These are phyloP conservation scores for Triticum monococcum DNA, from an alignment of 176 grass and related monocot genomes.

Conservation along the genomic window DNA sequence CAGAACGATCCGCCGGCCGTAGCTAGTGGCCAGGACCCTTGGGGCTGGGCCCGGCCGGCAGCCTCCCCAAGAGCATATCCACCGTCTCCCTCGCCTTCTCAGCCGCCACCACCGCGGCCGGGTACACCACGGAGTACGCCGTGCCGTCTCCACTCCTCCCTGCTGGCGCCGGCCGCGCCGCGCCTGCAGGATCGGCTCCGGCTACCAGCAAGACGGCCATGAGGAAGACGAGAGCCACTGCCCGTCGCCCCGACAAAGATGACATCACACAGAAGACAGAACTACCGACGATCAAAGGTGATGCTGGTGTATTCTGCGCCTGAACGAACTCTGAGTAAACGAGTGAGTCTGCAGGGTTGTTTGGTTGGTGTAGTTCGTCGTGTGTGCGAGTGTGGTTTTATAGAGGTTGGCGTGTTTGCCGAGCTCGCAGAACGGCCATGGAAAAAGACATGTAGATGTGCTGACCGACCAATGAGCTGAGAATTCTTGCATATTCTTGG, in stretches of 20 bases:
- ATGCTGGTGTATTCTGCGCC: background rate
- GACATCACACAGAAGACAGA: background rate
- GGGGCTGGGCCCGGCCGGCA: no score
- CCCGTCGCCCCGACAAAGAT: background rate
- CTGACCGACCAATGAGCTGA: background rate
- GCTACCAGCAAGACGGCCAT: background rate
- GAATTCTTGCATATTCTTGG: background rate
- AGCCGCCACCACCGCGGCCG: background rate
- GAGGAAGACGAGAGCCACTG: background rate
- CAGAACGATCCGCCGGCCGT: no score
- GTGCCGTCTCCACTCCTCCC: no score
- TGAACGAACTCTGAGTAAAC: background rate
- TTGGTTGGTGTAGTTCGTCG: background rate
- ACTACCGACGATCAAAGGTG: background rate
- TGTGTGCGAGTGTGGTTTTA: background rate
- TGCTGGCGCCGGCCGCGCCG: slow-evolving; percentile 6
- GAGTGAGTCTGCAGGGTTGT: background rate
- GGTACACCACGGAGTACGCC: background rate
- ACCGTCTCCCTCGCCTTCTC: slow-evolving; percentile 39
- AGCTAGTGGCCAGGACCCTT: no score
- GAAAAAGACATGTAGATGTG: background rate
- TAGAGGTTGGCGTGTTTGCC: background rate
- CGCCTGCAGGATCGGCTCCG: background rate
- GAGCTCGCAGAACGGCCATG: background rate
- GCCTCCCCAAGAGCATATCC: slow-evolving; percentile 48